Evolutionary conservation across 2,329 filamentous ascomycete species (phyloP).

Genomic region (Teratosphaeria zuluensis): DNA sequence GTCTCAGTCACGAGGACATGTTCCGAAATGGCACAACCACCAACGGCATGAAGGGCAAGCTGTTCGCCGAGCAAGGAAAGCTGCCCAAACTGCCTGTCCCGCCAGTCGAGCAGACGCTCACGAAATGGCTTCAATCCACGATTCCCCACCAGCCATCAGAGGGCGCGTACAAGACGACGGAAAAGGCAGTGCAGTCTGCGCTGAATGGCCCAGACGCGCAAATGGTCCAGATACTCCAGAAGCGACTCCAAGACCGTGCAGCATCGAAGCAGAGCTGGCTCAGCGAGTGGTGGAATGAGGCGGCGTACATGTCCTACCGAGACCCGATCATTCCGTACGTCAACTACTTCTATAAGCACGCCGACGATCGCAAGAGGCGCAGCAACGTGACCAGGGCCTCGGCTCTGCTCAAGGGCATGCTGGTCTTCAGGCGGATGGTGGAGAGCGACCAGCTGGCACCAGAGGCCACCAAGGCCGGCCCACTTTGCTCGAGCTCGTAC

Average conservation of each 20-base stretch:
- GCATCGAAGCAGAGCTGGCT: neutral
- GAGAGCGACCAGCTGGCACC: neutral
- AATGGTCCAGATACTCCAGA: neutral
- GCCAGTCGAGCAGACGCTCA: neutral
- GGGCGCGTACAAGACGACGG: neutral
- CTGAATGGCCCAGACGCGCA: neutral
- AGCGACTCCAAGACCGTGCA: neutral
- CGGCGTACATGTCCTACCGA: neutral
- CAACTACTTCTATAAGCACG: neutral
- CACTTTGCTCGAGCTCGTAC: neutral
- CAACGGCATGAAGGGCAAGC: neutral
- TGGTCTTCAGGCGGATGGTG: neutral
- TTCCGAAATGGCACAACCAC: neutral
- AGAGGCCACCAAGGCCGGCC: neutral
- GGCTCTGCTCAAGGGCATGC: neutral
- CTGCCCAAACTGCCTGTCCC: neutral
- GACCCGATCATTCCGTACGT: neutral
- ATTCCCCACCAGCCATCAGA: neutral
- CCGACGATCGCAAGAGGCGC: neutral
- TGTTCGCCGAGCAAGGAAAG: neutral
- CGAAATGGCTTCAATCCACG: neutral
- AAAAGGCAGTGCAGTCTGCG: neutral
- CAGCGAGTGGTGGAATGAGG: neutral
- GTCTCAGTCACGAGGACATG: neutral
- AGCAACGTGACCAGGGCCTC: neutral